phyloP scores from a whole-genome alignment of 371 early-diverging fungal genomes.

The Mortierella sp. region DNA sequence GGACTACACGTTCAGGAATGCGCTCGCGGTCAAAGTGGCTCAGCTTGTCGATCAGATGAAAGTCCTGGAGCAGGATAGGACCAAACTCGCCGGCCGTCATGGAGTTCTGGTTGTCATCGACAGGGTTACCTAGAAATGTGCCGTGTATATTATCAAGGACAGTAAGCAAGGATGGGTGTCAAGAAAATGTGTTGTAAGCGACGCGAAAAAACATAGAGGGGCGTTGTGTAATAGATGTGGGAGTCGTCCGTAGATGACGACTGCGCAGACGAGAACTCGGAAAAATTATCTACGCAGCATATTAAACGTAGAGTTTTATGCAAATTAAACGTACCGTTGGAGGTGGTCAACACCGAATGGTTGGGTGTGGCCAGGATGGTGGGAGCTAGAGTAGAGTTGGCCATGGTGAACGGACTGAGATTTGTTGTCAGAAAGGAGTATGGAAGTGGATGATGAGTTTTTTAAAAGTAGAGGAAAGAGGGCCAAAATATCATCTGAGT shows the following conservation, averaged over 20 bases:
- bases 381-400: background rate
- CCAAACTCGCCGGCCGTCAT: conserved; percentile 68
- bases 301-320: conserved; percentile 15
- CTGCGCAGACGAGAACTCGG: no score
- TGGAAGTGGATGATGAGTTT: background rate
- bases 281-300: background rate
- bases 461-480: no score
- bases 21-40: conserved; percentile 89
- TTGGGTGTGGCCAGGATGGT: conserved; percentile 17
- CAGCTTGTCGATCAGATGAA: conserved; percentile 83
- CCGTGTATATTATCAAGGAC: no score
- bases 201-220: no score
- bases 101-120: conserved; percentile 72
- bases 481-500: no score
- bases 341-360: conserved; percentile 13
- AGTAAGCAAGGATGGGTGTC: no score
- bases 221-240: no score
- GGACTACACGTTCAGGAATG: conserved; percentile 86
- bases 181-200: no score
- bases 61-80: conserved; percentile 76
- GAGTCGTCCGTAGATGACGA: no score
- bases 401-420: background rate
- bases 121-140: conserved; percentile 62
- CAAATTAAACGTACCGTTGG: conserved; percentile 17
- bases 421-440: background rate